phyloP scores from a whole-genome alignment of 176 grass and related monocot species.

The Oryza brachyantha region DNA sequence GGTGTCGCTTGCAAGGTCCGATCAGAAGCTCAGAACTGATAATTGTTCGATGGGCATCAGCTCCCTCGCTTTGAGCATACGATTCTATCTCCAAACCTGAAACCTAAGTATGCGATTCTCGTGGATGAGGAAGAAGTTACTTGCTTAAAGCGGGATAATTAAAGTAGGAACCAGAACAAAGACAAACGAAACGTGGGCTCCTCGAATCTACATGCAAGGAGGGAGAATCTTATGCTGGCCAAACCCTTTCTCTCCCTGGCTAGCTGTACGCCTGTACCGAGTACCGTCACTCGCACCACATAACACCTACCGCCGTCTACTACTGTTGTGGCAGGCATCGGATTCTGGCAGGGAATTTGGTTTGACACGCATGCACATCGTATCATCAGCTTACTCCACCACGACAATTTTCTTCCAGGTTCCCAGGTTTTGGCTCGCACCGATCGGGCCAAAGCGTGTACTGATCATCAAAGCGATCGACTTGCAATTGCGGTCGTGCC shows the following conservation, averaged over 20 bases:
- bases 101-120: slow-evolving; percentile 38
- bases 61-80: slow-evolving; percentile 17
- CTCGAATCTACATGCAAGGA: slow-evolving; percentile 17
- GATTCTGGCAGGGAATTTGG: background rate
- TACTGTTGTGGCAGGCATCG: background rate
- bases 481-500: background rate
- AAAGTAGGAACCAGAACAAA: slow-evolving; percentile 32
- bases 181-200: slow-evolving; percentile 29
- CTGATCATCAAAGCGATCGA: background rate
- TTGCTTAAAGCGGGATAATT: slow-evolving; percentile 8
- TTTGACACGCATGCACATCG: background rate
- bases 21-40: background rate
- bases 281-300: background rate
- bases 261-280: background rate
- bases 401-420: background rate
- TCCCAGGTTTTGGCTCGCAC: background rate
- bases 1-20: background rate
- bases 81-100: slow-evolving; percentile 28
- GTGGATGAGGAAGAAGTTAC: background rate
- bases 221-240: slow-evolving; percentile 35
- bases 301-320: background rate
- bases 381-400: background rate
- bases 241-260: background rate
- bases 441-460: background rate
- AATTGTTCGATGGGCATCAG: background rate